These are phyloP conservation scores for Escallonia rubra DNA, from an alignment of 129 eudicot genomes.

Conservation along the genomic window DNA sequence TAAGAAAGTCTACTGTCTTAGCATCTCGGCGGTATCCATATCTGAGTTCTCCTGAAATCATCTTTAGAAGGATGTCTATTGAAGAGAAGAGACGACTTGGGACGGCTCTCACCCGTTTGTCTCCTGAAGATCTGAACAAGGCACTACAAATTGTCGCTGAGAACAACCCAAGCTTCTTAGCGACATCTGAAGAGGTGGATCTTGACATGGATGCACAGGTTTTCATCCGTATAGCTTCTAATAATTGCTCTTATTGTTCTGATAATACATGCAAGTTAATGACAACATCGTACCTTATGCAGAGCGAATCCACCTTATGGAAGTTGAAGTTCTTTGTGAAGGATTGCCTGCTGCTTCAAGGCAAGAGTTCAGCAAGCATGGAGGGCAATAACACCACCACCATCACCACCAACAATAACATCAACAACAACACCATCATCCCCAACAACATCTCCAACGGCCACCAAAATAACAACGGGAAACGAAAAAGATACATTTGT, in stretches of 20 bases:
- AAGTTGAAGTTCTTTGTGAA: constrained; percentile 74
- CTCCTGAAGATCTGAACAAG: constrained; percentile 62
- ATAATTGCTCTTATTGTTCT: not conserved
- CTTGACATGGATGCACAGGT: constrained; percentile 84
- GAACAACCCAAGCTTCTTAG: constrained; percentile 56
- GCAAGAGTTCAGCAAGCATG: constrained; percentile 40
- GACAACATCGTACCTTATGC: constrained; percentile 7
- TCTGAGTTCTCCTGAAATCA: not conserved
- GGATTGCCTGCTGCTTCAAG: constrained; percentile 41
- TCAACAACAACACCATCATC: constrained; percentile 13
- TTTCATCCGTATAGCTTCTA: not conserved
- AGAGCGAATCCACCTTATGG: constrained; percentile 80
- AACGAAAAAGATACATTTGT: constrained; percentile 36
- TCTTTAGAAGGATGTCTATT: constrained; percentile 68
- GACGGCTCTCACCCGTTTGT: constrained; percentile 46
- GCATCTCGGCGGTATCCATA: too few species aligned
- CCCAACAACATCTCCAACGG: not conserved
- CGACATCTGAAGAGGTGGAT: constrained; percentile 54
- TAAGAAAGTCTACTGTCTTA: too few species aligned
- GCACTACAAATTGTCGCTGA: constrained; percentile 71
- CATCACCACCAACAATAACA: constrained; percentile 18
- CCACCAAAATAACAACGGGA: constrained; percentile 9
- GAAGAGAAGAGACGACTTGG: constrained; percentile 74
- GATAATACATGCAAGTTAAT: not conserved
- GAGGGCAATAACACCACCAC: constrained; percentile 18